Evolutionary conservation across 768 basidiomycete species (phyloP), one percentile per base, ranked within the genome.

Genomic region (Tricholoma hemisulphureum): DNA sequence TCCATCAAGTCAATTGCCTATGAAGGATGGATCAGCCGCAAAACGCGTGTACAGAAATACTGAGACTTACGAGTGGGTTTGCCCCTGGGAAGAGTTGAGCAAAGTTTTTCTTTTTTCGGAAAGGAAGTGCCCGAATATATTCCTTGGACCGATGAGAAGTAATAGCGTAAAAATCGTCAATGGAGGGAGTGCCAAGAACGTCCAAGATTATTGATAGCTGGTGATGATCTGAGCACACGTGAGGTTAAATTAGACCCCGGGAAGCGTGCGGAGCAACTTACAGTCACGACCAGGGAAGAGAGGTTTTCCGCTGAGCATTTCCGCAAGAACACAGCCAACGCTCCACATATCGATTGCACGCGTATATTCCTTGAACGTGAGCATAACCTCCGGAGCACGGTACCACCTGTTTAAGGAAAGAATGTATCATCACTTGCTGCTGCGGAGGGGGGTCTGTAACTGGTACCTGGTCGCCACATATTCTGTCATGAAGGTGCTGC

Each of bases 301-400:
- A 0, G 95, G 91, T 67, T 90, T 87, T n/a, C 95, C 93, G 58
- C 82, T 86, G 0, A 95, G 76, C 93, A 95, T 94, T 74, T 95
- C 95, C 6, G 95, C 95, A 49, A 93, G 74, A 2, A 93, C 86
- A 67, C 91, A 93, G 1, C 91, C 89, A 18, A 93, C 90, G 58
- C 85, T 86, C 92, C 91, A 94, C 69, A 93, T 82, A 62, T 93
- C 91, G 71, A 93, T 90, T 0, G 89, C 89, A 31, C 84, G 83
- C 5, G 93, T 95, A 70, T 98, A 98, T 76, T 95, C 88, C 68
- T 95, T 94, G 79, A 97, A 98, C 0, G 93, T 96, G 32, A 98
- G 82, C 96, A 98, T 98, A 60, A 98, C 92, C 71, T 98, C 96
- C 0, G 96, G 96, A 0, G 96, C 96, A 28, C 96, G 86, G 70